These are phyloP conservation scores for Chlamydomonas eustigma DNA, from an alignment of 139 green algal genomes.

Conservation along the genomic window DNA sequence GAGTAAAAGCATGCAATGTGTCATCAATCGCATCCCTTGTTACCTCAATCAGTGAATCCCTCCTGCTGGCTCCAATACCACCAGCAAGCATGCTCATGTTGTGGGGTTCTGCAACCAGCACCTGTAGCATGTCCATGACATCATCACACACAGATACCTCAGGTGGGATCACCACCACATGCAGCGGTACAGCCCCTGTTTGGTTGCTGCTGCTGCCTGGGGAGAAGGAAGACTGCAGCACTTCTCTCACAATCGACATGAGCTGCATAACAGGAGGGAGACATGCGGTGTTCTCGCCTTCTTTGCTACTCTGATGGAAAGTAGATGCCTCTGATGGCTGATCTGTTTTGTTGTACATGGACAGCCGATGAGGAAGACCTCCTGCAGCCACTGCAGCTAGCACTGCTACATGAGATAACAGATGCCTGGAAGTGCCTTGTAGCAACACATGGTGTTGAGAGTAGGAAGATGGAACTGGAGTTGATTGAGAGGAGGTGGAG, in stretches of 20 bases:
- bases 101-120: background rate
- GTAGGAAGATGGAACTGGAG: too few species aligned
- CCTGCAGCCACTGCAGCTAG: background rate
- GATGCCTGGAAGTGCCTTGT: background rate
- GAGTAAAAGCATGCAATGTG: too few species aligned
- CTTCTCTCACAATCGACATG: too few species aligned
- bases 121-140: background rate
- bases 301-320: too few species aligned
- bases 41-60: background rate
- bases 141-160: background rate
- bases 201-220: too few species aligned
- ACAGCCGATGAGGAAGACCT: background rate
- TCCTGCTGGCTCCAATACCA: background rate
- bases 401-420: background rate
- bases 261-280: too few species aligned
- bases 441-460: slow-evolving; percentile 6
- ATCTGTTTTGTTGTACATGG: too few species aligned
- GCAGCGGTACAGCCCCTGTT: too few species aligned
- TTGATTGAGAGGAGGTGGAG: too few species aligned
- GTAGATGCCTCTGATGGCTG: too few species aligned
- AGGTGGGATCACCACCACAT: background rate
- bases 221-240: too few species aligned
- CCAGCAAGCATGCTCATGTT: background rate
- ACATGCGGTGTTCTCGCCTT: too few species aligned
- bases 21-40: background rate